phyloP scores from a whole-genome alignment of 2,329 filamentous ascomycete genomes.

The Teratosphaeria epicoccoides region DNA sequence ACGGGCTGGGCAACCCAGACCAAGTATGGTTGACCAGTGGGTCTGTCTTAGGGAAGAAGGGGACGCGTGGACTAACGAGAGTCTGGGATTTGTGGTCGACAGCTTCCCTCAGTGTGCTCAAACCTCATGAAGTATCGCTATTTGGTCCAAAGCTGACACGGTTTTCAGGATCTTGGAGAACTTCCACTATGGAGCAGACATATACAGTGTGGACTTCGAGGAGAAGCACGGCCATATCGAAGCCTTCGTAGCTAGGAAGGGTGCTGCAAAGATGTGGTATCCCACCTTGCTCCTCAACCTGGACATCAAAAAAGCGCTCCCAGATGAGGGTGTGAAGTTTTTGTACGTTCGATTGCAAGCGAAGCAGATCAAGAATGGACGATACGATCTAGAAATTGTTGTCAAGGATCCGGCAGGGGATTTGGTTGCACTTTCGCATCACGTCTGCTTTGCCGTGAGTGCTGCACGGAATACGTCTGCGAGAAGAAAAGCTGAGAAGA shows the following conservation, averaged over 20 bases:
- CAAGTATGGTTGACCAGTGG: slow-evolving; percentile 53
- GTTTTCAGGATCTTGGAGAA: slow-evolving; percentile 41
- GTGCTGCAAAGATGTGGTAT: slow-evolving; percentile 51
- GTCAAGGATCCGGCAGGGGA: slow-evolving; percentile 55
- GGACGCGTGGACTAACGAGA: slow-evolving; percentile 53
- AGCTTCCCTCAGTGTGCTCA: slow-evolving; percentile 47
- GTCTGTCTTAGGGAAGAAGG: slow-evolving; percentile 49
- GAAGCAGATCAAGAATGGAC: slow-evolving; percentile 59
- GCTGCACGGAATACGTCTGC: slow-evolving; percentile 53
- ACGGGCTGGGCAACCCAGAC: slow-evolving; percentile 31
- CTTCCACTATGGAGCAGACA: slow-evolving; percentile 25
- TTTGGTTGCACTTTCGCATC: slow-evolving; percentile 56
- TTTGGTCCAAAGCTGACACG: not conserved
- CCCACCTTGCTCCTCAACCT: slow-evolving; percentile 66
- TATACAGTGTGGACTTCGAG: slow-evolving; percentile 22
- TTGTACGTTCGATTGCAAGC: slow-evolving; percentile 54
- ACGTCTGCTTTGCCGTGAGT: slow-evolving; percentile 54
- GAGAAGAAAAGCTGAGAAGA: slow-evolving; percentile 27
- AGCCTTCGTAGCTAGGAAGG: slow-evolving; percentile 14
- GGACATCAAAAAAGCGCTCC: slow-evolving; percentile 64
- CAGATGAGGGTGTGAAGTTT: slow-evolving; percentile 60
- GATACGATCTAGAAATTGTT: slow-evolving; percentile 63
- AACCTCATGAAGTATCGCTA: not conserved
- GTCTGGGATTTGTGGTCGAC: slow-evolving; percentile 57
- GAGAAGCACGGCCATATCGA: slow-evolving; percentile 11